Conservation (phyloP, 2,329 filamentous ascomycete species). For the Conoideocrella luteorostrata region DNA sequence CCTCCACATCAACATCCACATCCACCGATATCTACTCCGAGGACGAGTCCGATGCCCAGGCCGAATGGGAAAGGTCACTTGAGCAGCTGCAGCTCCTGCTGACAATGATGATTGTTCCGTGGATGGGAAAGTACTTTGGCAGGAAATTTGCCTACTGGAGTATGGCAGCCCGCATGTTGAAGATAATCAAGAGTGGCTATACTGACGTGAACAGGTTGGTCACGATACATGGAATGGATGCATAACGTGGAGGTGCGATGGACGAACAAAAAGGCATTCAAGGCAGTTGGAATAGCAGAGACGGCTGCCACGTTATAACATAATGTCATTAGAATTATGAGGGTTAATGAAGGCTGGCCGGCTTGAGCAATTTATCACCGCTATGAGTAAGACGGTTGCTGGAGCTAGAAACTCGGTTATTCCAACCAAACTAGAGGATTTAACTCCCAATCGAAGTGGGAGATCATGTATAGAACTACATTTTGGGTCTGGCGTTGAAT, state of each 20-base stretch:
- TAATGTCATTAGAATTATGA: background rate
- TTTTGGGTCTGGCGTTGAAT: background rate
- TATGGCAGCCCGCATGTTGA: no score
- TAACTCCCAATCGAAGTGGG: background rate
- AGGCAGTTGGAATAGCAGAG: constrained; percentile 55
- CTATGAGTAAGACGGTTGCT: no score
- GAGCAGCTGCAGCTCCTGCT: constrained; percentile 89
- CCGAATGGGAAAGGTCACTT: constrained; percentile 89
- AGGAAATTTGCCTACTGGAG: constrained; percentile 95
- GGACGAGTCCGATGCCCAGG: constrained; percentile 75
- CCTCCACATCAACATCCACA: constrained; percentile 38
- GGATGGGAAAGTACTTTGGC: constrained; percentile 89
- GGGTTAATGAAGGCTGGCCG: no score
- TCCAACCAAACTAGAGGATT: background rate
- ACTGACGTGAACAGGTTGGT: constrained; percentile 61
- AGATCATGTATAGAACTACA: background rate
- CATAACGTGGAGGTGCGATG: constrained; percentile 68
- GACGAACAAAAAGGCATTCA: constrained; percentile 58
- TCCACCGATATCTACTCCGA: constrained; percentile 52
- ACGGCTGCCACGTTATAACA: constrained; percentile 51
- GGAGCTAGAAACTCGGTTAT: no score
- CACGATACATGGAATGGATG: constrained; percentile 89
- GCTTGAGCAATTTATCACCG: no score
- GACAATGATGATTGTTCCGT: constrained; percentile 91
- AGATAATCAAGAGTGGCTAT: no score